Conservation (phyloP, 202 grass and related monocot genomes). For the Hordeum pubiflorum region DNA sequence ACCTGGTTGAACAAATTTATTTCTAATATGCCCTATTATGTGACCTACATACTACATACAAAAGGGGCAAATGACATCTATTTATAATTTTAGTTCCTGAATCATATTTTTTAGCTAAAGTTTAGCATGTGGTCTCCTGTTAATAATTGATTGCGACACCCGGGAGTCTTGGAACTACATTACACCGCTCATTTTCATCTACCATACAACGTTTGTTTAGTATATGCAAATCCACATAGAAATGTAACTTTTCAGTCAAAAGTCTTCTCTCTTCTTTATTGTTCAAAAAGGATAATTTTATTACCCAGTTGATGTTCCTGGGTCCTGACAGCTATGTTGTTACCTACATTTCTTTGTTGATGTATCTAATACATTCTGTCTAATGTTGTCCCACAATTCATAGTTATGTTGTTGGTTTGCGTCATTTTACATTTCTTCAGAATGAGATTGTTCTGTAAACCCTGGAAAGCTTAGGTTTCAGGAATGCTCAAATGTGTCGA, state of each 20-base stretch:
- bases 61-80: background rate
- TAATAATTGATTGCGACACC: background rate
- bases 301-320: background rate
- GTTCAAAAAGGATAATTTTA: background rate
- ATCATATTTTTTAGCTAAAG: background rate
- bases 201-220: background rate
- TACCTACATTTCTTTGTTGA: background rate
- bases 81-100: background rate
- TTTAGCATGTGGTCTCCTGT: background rate
- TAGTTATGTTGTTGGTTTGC: slow-evolving; percentile 12
- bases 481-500: background rate
- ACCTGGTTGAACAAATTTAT: background rate
- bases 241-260: background rate
- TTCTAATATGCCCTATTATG: background rate
- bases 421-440: background rate
- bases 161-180: background rate
- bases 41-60: background rate
- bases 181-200: background rate
- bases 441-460: slow-evolving; percentile 1
- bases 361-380: background rate
- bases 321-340: background rate
- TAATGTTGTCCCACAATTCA: background rate
- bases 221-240: background rate
- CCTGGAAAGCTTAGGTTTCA: background rate
- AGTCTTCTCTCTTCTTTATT: background rate